Evolutionary conservation across 306 rosid species (phyloP).

Genomic region (Ziziphus jujuba): DNA sequence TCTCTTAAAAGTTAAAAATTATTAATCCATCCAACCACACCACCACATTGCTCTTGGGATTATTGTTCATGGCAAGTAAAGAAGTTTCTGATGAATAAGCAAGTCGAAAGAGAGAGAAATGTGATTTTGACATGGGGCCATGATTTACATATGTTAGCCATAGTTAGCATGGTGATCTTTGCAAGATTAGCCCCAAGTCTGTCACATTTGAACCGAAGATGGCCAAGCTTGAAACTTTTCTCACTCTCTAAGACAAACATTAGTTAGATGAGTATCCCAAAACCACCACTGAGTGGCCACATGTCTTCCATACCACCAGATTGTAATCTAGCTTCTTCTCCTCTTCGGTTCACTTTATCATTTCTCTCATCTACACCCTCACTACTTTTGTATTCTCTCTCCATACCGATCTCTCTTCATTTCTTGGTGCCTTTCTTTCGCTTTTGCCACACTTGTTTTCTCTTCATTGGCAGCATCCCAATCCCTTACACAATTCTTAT

Average conservation of each 20-base stretch:
- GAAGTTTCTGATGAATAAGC: neutral
- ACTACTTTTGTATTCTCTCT: neutral
- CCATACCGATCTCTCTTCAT: neutral
- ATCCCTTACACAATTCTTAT: slow-evolving; percentile 3
- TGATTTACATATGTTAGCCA: neutral
- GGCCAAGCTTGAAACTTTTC: slow-evolving; percentile 10
- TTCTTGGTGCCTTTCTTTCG: slow-evolving; percentile 25
- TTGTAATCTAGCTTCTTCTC: neutral
- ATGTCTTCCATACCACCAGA: slow-evolving; percentile 39
- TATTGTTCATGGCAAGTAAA: slow-evolving; percentile 4
- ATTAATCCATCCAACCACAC: neutral
- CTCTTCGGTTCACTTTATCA: neutral
- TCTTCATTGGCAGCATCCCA: slow-evolving; percentile 25
- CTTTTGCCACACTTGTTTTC: slow-evolving; percentile 30
- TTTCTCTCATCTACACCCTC: neutral
- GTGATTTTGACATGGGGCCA: neutral
- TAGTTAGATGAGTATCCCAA: slow-evolving; percentile 43
- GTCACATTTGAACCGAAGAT: slow-evolving; percentile 27
- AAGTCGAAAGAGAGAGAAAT: neutral
- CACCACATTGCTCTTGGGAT: slow-evolving; percentile 9
- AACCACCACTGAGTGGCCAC: slow-evolving; percentile 41
- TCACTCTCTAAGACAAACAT: slow-evolving; percentile 8
- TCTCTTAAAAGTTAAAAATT: neutral
- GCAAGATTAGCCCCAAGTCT: slow-evolving; percentile 25
- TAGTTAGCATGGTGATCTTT: slow-evolving; percentile 33